These are phyloP conservation scores for Rhodotorula sp. DNA, from an alignment of 1,284 basidiomycete species.

Conservation along the genomic window DNA sequence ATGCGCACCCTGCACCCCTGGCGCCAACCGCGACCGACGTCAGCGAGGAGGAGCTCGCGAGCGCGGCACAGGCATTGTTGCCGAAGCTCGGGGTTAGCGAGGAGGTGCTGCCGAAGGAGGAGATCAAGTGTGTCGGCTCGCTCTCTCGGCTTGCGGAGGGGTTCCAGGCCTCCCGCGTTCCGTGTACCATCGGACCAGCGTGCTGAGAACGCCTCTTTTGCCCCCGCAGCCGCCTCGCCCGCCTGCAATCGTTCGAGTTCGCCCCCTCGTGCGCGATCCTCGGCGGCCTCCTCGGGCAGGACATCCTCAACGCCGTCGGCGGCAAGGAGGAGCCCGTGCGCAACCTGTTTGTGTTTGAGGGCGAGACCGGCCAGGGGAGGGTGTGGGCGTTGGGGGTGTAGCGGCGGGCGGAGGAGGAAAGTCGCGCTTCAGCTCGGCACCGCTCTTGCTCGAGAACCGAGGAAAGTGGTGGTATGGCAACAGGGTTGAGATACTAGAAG, in stretches of 20 bases:
- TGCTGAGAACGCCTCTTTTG: no score
- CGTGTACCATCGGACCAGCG: not conserved
- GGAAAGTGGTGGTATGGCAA: no score
- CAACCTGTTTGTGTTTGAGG: constrained; percentile 89
- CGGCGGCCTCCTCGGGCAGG: constrained; percentile 91
- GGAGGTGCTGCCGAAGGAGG: not conserved
- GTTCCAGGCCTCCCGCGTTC: not conserved
- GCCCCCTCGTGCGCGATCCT: constrained; percentile 87
- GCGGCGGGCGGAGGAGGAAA: not conserved
- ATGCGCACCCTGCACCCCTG: not conserved
- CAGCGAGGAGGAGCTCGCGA: not conserved
- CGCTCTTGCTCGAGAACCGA: no score
- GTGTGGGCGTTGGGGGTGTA: constrained; percentile 29
- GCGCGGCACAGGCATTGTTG: not conserved
- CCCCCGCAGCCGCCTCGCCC: constrained; percentile 24
- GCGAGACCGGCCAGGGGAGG: constrained; percentile 61
- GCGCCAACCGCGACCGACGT: not conserved
- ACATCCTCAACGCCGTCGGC: constrained; percentile 86
- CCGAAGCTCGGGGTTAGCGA: not conserved
- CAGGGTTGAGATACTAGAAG: no score
- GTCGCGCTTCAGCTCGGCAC: not conserved
- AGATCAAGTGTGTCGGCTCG: constrained; percentile 15
- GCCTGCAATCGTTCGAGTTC: constrained; percentile 68
- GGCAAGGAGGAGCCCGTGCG: constrained; percentile 87
- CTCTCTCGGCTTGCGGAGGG: not conserved